A percentile compares a stretch with the other conserved stretches of the same genome.
Evolutionary conservation across 2,329 filamentous ascomycete species (phyloP).

Genomic region (Sclerotinia sclerotiorum): DNA sequence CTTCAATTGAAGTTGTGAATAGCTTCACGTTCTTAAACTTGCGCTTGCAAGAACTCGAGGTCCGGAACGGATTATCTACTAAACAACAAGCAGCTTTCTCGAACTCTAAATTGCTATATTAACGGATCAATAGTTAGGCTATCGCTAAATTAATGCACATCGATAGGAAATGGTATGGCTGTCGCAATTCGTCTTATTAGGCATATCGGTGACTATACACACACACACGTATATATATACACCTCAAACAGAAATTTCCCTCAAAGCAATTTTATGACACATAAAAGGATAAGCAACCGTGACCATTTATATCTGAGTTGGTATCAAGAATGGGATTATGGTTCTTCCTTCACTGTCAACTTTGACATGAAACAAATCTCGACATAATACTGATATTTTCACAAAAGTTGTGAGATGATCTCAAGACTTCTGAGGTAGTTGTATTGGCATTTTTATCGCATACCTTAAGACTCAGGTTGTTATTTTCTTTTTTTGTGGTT

Average conservation of each 20-base stretch:
- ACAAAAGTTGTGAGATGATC: not conserved
- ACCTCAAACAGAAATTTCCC: no score
- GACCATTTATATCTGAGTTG: not conserved
- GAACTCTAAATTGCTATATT: not conserved
- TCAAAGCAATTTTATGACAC: not conserved
- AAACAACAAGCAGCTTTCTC: not conserved
- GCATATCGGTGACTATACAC: not conserved
- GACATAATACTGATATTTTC: not conserved
- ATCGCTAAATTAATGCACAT: not conserved
- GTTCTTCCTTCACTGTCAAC: not conserved
- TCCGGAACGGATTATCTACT: not conserved
- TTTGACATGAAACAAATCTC: not conserved
- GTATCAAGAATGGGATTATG: not conserved
- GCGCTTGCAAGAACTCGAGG: not conserved
- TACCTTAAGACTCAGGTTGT: not conserved
- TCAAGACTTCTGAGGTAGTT: not conserved
- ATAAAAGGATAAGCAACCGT: not conserved
- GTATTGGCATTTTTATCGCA: not conserved
- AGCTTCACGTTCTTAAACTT: not conserved
- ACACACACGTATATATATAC: no score
- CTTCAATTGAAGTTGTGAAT: not conserved
- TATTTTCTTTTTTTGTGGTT: no score
- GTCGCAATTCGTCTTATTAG: no score
- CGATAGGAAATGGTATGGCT: no score
- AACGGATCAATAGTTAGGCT: not conserved